A percentile compares a stretch with the other conserved stretches of the same genome.
These are phyloP conservation scores for Alectoria sarmentosa DNA, from an alignment of 495 filamentous ascomycete species.

Conservation along the genomic window DNA sequence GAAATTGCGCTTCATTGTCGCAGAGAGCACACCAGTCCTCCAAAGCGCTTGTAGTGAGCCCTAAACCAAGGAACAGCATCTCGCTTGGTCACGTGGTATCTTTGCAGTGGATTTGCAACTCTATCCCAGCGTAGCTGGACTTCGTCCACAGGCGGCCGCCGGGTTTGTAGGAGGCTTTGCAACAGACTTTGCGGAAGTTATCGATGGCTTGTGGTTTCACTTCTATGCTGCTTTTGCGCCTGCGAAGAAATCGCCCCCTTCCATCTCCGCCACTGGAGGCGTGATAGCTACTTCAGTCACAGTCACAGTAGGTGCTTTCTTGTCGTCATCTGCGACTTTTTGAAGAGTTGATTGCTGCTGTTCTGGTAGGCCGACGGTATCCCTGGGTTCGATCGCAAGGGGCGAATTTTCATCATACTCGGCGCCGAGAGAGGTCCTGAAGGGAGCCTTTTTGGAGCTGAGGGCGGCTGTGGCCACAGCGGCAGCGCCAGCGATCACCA, in stretches of 20 bases:
- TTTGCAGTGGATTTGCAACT: neutral
- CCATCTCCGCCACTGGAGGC: neutral
- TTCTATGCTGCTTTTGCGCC: neutral
- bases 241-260: neutral
- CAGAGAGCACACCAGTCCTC: neutral
- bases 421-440: neutral
- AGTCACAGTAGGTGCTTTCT: neutral
- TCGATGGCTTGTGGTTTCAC: neutral
- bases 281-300: neutral
- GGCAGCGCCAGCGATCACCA: neutral
- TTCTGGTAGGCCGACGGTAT: neutral
- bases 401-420: neutral
- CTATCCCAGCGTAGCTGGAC: neutral
- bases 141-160: neutral
- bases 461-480: neutral
- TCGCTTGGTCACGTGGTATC: neutral
- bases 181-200: neutral
- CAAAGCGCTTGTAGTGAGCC: neutral
- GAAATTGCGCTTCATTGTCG: neutral
- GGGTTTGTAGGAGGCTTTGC: too few relatives aligned
- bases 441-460: neutral
- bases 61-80: neutral
- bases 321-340: neutral
- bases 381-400: neutral
- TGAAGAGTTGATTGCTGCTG: neutral